Base-by-base conservation (phyloP, 768 basidiomycete genomes). In the Strobilomyces dryophilus region DNA sequence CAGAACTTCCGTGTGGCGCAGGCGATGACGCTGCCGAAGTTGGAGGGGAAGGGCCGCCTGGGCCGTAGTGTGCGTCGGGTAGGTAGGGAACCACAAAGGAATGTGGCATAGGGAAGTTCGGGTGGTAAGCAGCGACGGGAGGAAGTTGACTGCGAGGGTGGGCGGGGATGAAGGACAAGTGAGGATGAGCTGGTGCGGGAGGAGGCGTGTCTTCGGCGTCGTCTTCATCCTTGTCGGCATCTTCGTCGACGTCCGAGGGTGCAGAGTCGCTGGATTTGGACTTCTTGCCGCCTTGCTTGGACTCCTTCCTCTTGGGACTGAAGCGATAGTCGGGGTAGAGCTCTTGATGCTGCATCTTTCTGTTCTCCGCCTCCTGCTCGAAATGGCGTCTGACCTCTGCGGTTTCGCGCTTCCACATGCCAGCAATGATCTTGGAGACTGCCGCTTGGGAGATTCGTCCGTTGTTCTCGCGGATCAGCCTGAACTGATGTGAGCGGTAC, bases 401-500 rank as follows among this genome's bases (percentile, higher is more conserved):
- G 0, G 70, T 43, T 61, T 85, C 85, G 18, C 71, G 68, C 60
- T 68, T 81, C 90, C 89, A 92, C 76, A 84, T 74, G 5, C 64
- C 45, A 10, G 83, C 77, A 51, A 92, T 83, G 18, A 78, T 55
- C 57, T 79, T 80, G 43, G 88, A 90, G 45, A 89, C 77, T 17
- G 79, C 76, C 5, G 81, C 80, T 64, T 90, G 89, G 7, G 79
- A 68, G 7, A 71, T 48, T 36, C 76, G 56, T 54, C 71, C 57
- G 34, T 57, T 52, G 65, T 11, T 71, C 65, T 54, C 67, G 27
- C 54, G 54, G 20, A 63, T 36, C 20, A 6, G 0, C 1, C 1
- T 70, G 40, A 80, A 72, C 62, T 79, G 82, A 55, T 81, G 77
- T 3, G 85, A 81, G 39, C 90, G 81, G 68, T 87, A 92, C 15